Percentiles rank a stretch among this genome's conserved stretches.
phyloP scores from a whole-genome alignment of 768 basidiomycete genomes.

The Rhodosporidiobolus sp. region DNA sequence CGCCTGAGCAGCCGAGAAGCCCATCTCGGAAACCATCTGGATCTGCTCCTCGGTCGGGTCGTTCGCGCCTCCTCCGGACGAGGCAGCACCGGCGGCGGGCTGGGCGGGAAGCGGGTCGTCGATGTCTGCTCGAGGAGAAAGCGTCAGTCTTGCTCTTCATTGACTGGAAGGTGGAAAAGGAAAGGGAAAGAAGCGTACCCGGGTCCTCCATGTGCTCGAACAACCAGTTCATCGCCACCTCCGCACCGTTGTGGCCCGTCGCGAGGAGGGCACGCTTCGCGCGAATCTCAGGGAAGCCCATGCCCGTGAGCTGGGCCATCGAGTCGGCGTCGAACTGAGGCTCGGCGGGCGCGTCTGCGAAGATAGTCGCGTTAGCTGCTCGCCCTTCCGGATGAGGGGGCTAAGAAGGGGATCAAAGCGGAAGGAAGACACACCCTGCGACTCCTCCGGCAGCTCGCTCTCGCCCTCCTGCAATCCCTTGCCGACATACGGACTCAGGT shows the following conservation, averaged over 20 bases:
- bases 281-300: constrained; percentile 85
- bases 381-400: too few relatives aligned
- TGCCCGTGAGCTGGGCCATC: constrained; percentile 70
- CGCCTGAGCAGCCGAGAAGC: constrained; percentile 78
- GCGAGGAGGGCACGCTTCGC: constrained; percentile 88
- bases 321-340: constrained; percentile 73
- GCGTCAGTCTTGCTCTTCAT: background rate
- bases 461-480: constrained; percentile 69
- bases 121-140: constrained; percentile 60
- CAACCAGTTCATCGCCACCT: constrained; percentile 92
- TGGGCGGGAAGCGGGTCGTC: constrained; percentile 62
- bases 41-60: constrained; percentile 73
- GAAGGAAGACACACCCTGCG: constrained; percentile 44
- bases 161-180: background rate
- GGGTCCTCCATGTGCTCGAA: constrained; percentile 93
- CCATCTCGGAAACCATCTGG: constrained; percentile 78
- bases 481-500: constrained; percentile 66
- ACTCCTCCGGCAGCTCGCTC: constrained; percentile 63
- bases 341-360: constrained; percentile 48
- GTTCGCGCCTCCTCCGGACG: constrained; percentile 43
- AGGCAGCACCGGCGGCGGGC: constrained; percentile 41
- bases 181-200: constrained; percentile 54
- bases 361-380: too few relatives aligned
- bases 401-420: too few relatives aligned
- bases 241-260: constrained; percentile 68